These are phyloP conservation scores for Mycocalia duriaeana DNA, from an alignment of 1,284 basidiomycete genomes.

Conservation along the genomic window DNA sequence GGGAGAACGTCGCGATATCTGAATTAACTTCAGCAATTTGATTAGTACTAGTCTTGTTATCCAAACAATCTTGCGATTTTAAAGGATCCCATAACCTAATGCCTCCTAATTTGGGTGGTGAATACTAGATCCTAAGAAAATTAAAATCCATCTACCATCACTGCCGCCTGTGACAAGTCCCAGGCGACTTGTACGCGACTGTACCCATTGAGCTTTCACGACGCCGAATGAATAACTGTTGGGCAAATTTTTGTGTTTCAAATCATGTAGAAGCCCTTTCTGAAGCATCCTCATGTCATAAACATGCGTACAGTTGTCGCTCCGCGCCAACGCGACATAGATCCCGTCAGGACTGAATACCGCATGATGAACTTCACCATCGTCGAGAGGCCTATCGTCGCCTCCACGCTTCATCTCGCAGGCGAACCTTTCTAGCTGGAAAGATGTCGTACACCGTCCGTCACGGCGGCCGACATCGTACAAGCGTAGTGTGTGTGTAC, in stretches of 20 bases:
- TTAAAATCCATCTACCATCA: slow-evolving; percentile 42
- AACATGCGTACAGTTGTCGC: slow-evolving; percentile 53
- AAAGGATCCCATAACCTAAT: slow-evolving; percentile 62
- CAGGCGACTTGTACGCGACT: slow-evolving; percentile 32
- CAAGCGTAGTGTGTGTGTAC: slow-evolving; percentile 38
- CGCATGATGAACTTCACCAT: slow-evolving; percentile 45
- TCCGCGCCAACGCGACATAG: slow-evolving; percentile 55
- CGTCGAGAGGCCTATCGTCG: no score
- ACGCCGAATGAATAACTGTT: slow-evolving; percentile 43
- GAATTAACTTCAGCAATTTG: slow-evolving; percentile 47
- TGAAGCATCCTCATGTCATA: slow-evolving; percentile 57
- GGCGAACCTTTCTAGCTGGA: no score
- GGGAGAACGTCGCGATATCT: slow-evolving; percentile 54
- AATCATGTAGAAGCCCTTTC: slow-evolving; percentile 40
- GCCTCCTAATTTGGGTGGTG: no score
- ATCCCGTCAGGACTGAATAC: slow-evolving; percentile 57
- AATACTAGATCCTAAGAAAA: slow-evolving; percentile 2
- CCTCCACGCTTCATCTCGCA: no score
- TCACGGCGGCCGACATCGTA: slow-evolving; percentile 44
- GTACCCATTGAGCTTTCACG: slow-evolving; percentile 52
- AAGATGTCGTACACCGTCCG: no score
- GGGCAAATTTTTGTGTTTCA: slow-evolving; percentile 37
- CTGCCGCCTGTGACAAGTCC: slow-evolving; percentile 58
- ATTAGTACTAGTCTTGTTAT: slow-evolving; percentile 41
- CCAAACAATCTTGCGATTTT: slow-evolving; percentile 27